phyloP scores from a whole-genome alignment of 176 grass and related monocot species.

The Bothriochloa decipiens region DNA sequence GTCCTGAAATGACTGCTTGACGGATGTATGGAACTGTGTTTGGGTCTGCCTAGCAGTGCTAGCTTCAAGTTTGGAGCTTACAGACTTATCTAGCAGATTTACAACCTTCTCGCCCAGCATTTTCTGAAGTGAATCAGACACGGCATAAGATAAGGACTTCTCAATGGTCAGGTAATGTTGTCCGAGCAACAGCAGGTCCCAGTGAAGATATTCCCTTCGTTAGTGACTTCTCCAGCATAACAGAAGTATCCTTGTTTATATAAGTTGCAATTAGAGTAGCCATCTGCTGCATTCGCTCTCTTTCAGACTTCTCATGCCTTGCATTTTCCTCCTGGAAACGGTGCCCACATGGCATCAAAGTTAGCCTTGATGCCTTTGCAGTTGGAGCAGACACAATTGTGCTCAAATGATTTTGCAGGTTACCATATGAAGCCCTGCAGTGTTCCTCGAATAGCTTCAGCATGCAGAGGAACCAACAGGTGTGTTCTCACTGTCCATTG shows the following conservation, averaged over 20 bases:
- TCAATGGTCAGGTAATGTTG: constrained; percentile 72
- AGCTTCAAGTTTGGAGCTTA: constrained; percentile 78
- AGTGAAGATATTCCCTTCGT: constrained; percentile 83
- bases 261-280: constrained; percentile 67
- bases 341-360: constrained; percentile 83
- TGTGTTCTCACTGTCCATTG: no score
- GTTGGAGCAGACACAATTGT: constrained; percentile 64
- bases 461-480: no score
- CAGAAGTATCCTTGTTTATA: constrained; percentile 89
- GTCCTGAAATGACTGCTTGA: constrained; percentile 85
- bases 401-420: constrained; percentile 84
- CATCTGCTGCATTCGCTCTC: constrained; percentile 76
- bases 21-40: constrained; percentile 78
- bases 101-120: constrained; percentile 79
- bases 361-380: constrained; percentile 85
- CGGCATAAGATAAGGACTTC: constrained; percentile 71
- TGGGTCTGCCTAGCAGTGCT: constrained; percentile 81
- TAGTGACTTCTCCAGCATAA: constrained; percentile 68
- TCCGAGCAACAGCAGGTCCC: constrained; percentile 70
- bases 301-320: constrained; percentile 80
- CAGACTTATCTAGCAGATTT: constrained; percentile 90
- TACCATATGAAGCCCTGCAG: constrained; percentile 65
- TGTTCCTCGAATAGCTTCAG: no score
- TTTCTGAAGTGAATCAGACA: constrained; percentile 93
- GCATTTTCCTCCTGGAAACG: constrained; percentile 85